phyloP scores from a whole-genome alignment of 2,329 filamentous ascomycete genomes.

The Aspergillus chevalieri region DNA sequence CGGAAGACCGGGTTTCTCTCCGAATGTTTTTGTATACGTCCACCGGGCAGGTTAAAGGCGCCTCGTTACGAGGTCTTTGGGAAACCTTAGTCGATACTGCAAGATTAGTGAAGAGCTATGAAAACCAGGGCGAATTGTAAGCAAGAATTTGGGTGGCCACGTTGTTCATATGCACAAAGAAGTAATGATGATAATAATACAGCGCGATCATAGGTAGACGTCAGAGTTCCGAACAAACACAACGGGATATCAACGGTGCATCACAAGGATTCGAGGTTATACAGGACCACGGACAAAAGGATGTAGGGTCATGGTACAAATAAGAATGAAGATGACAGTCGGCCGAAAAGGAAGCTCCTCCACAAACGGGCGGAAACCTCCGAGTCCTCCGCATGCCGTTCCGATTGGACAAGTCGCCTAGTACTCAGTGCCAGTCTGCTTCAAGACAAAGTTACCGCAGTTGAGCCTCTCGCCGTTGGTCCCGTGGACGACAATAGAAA shows the following conservation, averaged over 20 bases:
- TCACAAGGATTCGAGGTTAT: not conserved
- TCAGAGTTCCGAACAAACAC: no score
- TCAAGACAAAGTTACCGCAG: slow-evolving; percentile 50
- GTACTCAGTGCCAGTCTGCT: not conserved
- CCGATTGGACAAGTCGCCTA: not conserved
- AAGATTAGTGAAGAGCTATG: not conserved
- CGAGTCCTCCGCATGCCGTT: not conserved
- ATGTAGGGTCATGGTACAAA: not conserved
- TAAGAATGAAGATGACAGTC: not conserved
- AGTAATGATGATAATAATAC: not conserved
- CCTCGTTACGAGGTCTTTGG: no score
- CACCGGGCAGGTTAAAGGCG: no score
- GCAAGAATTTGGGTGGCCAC: not conserved
- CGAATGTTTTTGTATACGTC: no score
- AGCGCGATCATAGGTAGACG: no score
- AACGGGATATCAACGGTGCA: not conserved
- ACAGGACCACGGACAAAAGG: not conserved
- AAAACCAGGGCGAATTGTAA: not conserved
- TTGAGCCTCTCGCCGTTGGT: slow-evolving; percentile 49
- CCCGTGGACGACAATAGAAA: slow-evolving; percentile 50
- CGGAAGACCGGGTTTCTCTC: no score
- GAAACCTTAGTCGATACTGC: no score
- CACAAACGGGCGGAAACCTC: not conserved
- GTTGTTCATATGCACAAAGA: not conserved
- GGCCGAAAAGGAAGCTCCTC: not conserved